Base-by-base conservation (phyloP, 2,329 filamentous ascomycete genomes). In the Penicillium glabrum region DNA sequence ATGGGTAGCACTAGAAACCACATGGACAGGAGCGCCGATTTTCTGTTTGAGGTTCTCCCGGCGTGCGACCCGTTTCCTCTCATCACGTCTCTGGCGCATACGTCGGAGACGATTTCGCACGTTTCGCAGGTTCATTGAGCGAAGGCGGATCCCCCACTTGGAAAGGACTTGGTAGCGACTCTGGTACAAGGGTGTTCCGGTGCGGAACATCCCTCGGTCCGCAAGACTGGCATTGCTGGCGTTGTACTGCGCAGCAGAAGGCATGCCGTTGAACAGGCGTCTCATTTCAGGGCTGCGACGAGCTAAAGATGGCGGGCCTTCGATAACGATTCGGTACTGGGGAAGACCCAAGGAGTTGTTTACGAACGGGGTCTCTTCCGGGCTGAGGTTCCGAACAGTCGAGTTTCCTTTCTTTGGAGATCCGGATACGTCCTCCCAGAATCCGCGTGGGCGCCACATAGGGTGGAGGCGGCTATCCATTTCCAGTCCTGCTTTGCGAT, bases 391-490 rank as follows among this genome's bases (percentile, higher is more conserved):
- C 4, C 69, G 67, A 21, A 62, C 60, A 19, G 69, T 71, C 19
- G 69, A 70, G 9, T 77, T 73, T 24, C 67, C 74, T 39, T 79
- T 77, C 48, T 56, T 46, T 5, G 63, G 64, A 11, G 74, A 71
- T 47, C 75, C 74, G 16, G 77, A 72, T 26, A 83, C 71, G 39
- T 82, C 82, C 39, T 86, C 83, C 84, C 84, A 87, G 70, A 87
- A 86, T n/a, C 80, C 80, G 37, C 81, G 80, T 1, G 85, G 85
- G 23, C 82, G 79, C 86, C 86, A 88, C 67, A 87, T 85, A 1
- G 85, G 84, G 61, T 86, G 81, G 6, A 86, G 69, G 41, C 77
- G 78, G 44, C 76, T 76, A 53, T 84, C 78, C 46, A 77, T 72
- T 23, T 78, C 72, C 50, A 76, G 72, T 35, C 74, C 76, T 3